These are phyloP conservation scores for Trametes coccinea DNA, from an alignment of 768 basidiomycete species.

Conservation along the genomic window DNA sequence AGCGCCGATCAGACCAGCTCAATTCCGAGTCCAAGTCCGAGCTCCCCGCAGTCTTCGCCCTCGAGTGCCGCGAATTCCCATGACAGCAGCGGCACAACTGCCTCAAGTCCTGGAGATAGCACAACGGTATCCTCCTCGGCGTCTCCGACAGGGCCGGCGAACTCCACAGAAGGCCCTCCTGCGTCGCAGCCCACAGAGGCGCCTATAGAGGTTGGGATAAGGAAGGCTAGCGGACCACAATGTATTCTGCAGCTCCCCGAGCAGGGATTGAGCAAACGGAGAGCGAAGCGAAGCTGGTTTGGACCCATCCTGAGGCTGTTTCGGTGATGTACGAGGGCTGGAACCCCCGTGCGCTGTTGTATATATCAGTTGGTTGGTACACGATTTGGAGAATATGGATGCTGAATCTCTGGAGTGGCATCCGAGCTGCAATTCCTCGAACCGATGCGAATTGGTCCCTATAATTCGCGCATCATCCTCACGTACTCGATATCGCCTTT, in stretches of 20 bases:
- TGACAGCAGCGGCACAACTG: neutral
- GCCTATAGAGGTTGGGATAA: neutral
- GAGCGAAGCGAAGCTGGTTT: constrained; percentile 2
- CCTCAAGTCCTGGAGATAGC: no score
- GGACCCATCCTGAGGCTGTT: neutral
- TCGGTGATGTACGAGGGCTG: neutral
- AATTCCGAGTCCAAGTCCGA: neutral
- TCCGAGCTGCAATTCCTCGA: no score
- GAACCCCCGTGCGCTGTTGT: neutral
- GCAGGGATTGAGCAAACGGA: neutral
- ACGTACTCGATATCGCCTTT: constrained; percentile 58
- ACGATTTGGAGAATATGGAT: no score
- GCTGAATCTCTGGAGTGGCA: no score
- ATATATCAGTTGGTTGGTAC: no score
- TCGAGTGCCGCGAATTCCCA: neutral
- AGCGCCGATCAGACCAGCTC: neutral
- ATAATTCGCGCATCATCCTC: constrained; percentile 45
- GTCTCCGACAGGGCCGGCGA: neutral
- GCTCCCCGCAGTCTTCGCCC: neutral
- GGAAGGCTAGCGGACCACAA: constrained; percentile 6
- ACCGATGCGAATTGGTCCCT: neutral
- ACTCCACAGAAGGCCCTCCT: neutral
- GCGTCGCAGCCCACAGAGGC: neutral
- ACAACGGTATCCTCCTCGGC: no score
- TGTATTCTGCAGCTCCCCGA: constrained; percentile 1